These are phyloP conservation scores for Clitopilus passeckerianus DNA, from an alignment of 768 basidiomycete species.

Conservation along the genomic window DNA sequence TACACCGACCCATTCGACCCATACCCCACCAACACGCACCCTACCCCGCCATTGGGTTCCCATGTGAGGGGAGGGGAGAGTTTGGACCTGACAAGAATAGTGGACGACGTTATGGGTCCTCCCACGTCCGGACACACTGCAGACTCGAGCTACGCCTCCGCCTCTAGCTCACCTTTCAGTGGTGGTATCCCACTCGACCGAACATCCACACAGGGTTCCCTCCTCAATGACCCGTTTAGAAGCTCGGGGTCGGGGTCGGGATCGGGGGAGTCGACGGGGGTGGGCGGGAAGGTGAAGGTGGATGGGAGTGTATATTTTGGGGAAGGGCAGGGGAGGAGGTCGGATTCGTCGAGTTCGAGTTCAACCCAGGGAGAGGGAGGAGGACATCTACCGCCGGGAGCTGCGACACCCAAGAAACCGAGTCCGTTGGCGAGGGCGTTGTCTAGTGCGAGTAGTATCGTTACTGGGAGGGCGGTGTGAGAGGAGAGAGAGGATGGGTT, in stretches of 20 bases:
- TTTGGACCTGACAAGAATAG: constrained; percentile 32
- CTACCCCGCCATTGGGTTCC: no score
- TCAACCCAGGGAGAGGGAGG: background rate
- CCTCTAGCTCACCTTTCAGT: no score
- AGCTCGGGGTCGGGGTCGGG: background rate
- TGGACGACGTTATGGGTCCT: constrained; percentile 48
- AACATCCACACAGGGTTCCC: background rate
- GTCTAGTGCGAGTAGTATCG: background rate
- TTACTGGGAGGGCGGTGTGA: background rate
- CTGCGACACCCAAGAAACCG: background rate
- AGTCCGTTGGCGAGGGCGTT: background rate
- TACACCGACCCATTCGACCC: background rate
- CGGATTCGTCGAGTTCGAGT: background rate
- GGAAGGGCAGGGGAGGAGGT: background rate
- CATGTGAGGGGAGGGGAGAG: constrained; percentile 16
- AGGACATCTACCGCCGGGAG: background rate
- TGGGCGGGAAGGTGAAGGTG: background rate
- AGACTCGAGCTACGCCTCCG: background rate
- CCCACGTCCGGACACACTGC: background rate
- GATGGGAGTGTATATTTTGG: background rate
- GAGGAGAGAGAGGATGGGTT: background rate
- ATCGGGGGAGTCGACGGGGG: background rate
- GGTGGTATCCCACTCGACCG: background rate
- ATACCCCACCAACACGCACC: no score
- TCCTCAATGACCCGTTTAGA: background rate